Evolutionary conservation across 2,329 filamentous ascomycete species (phyloP).

Genomic region (Aspergillus ochraceus): DNA sequence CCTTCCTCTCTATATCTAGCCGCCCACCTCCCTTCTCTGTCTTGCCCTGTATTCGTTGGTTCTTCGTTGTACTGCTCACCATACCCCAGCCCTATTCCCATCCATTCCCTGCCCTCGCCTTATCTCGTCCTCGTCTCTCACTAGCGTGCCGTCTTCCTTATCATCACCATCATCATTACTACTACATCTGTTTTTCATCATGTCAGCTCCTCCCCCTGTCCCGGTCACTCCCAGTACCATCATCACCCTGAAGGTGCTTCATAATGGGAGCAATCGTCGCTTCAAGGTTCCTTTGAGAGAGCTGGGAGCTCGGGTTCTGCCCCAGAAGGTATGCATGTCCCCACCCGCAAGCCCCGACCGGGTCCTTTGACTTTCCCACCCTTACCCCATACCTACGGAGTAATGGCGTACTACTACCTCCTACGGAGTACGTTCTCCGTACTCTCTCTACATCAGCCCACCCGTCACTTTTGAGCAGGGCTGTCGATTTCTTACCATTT

Average conservation of each 20-base stretch:
- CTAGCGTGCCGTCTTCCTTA: constrained; percentile 11
- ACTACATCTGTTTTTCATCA: constrained; percentile 15
- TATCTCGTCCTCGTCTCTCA: constrained; percentile 8
- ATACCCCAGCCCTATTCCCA: background rate
- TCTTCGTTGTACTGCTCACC: background rate
- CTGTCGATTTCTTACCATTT: background rate
- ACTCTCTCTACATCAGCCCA: background rate
- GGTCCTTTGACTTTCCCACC: constrained; percentile 1
- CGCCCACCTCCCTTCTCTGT: background rate
- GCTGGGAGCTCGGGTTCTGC: constrained; percentile 70
- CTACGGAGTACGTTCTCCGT: no score
- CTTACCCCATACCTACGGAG: background rate
- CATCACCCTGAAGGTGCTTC: constrained; percentile 82
- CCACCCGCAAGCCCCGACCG: constrained; percentile 33
- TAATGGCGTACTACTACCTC: background rate
- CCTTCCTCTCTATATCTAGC: background rate
- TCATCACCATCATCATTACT: background rate
- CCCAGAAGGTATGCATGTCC: constrained; percentile 72
- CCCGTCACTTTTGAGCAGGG: background rate
- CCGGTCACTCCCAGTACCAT: constrained; percentile 64
- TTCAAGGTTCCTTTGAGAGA: constrained; percentile 90
- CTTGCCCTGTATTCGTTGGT: background rate
- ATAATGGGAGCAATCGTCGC: constrained; percentile 73
- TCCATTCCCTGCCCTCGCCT: background rate
- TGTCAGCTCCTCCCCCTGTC: constrained; percentile 40